phyloP scores from a whole-genome alignment of 192 early-diverging fungal genomes.

The Umbelopsis sp. region DNA sequence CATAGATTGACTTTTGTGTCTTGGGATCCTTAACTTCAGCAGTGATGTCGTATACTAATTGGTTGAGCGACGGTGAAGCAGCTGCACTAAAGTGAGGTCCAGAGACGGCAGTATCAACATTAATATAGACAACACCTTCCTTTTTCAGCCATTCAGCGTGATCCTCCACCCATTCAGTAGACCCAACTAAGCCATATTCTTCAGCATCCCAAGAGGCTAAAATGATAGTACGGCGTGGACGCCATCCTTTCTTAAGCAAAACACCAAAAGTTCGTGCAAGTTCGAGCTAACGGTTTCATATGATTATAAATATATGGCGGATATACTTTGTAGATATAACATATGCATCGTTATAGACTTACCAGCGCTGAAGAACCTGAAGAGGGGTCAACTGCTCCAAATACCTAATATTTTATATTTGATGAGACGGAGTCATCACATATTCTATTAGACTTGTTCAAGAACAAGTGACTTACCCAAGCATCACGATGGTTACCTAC shows the following conservation, averaged over 20 bases:
- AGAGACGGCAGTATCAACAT: constrained; percentile 57
- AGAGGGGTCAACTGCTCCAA: constrained; percentile 65
- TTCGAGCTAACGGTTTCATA: constrained; percentile 39
- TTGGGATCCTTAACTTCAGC: constrained; percentile 48
- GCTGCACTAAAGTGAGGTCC: constrained; percentile 51
- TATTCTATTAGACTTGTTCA: background rate
- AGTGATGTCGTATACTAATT: constrained; percentile 55
- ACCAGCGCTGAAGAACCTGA: constrained; percentile 61
- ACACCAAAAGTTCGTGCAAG: constrained; percentile 56
- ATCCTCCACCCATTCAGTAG: constrained; percentile 76
- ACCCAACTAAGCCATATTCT: constrained; percentile 65
- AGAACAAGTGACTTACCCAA: constrained; percentile 40
- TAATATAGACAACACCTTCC: constrained; percentile 61
- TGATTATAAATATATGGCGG: background rate
- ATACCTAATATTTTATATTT: constrained; percentile 21
- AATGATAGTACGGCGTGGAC: constrained; percentile 62
- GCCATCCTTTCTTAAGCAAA: constrained; percentile 63
- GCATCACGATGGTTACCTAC: constrained; percentile 69
- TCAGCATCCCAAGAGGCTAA: constrained; percentile 76
- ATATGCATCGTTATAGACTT: background rate
- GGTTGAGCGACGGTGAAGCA: constrained; percentile 55
- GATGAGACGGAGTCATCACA: background rate
- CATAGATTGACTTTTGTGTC: constrained; percentile 48
- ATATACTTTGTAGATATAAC: background rate
- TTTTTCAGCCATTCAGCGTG: constrained; percentile 58